Conservation (phyloP, 2,329 filamentous ascomycete genomes). For the Coccinonectria pachysandricola region DNA sequence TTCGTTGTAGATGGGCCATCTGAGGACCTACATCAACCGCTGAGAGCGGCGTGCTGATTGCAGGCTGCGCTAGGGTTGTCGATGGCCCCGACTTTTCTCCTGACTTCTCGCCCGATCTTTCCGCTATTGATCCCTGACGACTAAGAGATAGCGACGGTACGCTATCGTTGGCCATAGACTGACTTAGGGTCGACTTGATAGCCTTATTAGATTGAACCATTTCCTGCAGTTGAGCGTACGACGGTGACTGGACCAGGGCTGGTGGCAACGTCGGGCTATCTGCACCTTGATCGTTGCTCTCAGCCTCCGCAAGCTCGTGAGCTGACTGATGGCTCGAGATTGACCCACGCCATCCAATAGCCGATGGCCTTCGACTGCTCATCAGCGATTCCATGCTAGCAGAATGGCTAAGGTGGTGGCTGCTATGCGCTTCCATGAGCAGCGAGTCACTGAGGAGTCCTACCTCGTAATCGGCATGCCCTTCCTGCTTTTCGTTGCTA, state of each 20-base stretch:
- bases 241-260: constrained; percentile 34
- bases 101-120: too few relatives aligned
- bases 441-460: constrained; percentile 31
- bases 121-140: constrained; percentile 34
- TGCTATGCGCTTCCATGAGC: constrained; percentile 24
- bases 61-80: constrained; percentile 17
- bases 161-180: constrained; percentile 48
- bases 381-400: constrained; percentile 35
- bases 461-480: constrained; percentile 25
- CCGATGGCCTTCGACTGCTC: constrained; percentile 28
- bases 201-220: constrained; percentile 50
- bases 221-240: constrained; percentile 48
- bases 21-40: constrained; percentile 27
- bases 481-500: constrained; percentile 23
- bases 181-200: constrained; percentile 45
- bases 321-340: constrained; percentile 42
- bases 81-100: constrained; percentile 28
- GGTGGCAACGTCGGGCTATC: constrained; percentile 58
- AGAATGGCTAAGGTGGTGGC: constrained; percentile 45
- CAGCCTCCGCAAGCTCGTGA: constrained; percentile 28
- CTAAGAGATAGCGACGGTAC: constrained; percentile 43
- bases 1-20: constrained; percentile 53
- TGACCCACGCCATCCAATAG: constrained; percentile 31
- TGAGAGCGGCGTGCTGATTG: constrained; percentile 18
- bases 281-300: constrained; percentile 24